Base-by-base conservation (phyloP, 495 filamentous ascomycete species). In the Penicillium verhagenii region DNA sequence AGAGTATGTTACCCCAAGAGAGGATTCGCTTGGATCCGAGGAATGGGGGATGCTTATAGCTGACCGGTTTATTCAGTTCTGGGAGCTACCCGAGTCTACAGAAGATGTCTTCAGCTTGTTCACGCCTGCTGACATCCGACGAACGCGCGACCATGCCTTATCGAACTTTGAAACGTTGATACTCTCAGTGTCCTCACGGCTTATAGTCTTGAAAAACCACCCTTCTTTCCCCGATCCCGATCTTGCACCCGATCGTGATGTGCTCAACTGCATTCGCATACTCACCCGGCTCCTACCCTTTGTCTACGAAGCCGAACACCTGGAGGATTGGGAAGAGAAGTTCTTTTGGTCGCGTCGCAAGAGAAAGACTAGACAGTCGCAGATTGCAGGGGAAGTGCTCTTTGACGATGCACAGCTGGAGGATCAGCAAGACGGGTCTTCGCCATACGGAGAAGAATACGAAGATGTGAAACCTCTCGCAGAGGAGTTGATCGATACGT, bases 71-170 rank as follows among this genome's bases (percentile, higher is more conserved):
- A 11, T 10, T 62, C n/a, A 96, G 92, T 99, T 97, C 76, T 97
- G 93, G 91, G 90, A 97, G 73, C 87, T 99, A 20, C 94, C 95
- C 57, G 95, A 97, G 72, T 92, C 91, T 13, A 82, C 90, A 31
- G 94, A 97, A 57, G 94, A 99, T 75, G 86, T 97, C 64, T 97
- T 97, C 78, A 95, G 90, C 58, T 84, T 99, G 49, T 99, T 97
- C 72, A 91, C 92, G 43, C 87, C 92, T 9, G 84, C 89, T 29
- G 94, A 99, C 72, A 92, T 99, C 50, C 89, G 95, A 51, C 85
- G 92, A 57, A 92, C 91, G 31, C 83, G 93, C 61, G 94, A 97
- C 69, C 81, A 84, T 61, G 86, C 92, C 24, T 77, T 94, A 38
- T 82, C 86, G 68, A 99, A 99, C 69, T 82, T 97, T 52, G 92